phyloP scores from a whole-genome alignment of 257 asterid species.

The Agastache rugosa region DNA sequence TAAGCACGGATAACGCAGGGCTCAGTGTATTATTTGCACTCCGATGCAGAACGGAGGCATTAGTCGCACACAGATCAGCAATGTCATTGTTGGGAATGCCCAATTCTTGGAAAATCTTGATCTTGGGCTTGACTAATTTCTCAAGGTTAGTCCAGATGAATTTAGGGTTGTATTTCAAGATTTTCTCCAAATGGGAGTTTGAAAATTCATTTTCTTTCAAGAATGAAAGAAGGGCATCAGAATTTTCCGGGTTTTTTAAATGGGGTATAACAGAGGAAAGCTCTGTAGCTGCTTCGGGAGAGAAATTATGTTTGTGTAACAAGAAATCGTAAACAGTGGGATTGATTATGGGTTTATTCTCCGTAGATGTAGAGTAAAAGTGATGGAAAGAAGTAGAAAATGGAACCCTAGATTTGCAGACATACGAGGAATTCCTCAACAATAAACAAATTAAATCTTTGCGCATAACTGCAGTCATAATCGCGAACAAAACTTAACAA shows the following conservation, averaged over 20 bases:
- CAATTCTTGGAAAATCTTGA: constrained; percentile 40
- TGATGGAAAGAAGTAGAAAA: no score
- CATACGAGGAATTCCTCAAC: no score
- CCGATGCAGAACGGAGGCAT: constrained; percentile 35
- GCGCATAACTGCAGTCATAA: no score
- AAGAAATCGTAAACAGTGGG: constrained; percentile 28
- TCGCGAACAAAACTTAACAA: no score
- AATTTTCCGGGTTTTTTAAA: constrained; percentile 25
- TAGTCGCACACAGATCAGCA: constrained; percentile 36
- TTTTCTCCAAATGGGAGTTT: constrained; percentile 41
- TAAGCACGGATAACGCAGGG: constrained; percentile 41
- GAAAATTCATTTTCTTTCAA: constrained; percentile 45
- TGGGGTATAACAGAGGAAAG: constrained; percentile 29
- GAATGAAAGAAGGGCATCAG: constrained; percentile 33
- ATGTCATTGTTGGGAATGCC: constrained; percentile 32
- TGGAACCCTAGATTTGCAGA: no score
- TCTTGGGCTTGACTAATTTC: constrained; percentile 45
- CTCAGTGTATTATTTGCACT: constrained; percentile 29
- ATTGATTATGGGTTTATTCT: neutral
- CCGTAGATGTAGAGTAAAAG: no score
- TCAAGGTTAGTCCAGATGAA: constrained; percentile 35
- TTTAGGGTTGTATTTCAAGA: constrained; percentile 31
- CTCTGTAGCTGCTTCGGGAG: constrained; percentile 34
- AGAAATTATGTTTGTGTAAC: constrained; percentile 35
- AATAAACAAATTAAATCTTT: no score